phyloP scores from a whole-genome alignment of 768 basidiomycete genomes.

The Hygrophorus russula region DNA sequence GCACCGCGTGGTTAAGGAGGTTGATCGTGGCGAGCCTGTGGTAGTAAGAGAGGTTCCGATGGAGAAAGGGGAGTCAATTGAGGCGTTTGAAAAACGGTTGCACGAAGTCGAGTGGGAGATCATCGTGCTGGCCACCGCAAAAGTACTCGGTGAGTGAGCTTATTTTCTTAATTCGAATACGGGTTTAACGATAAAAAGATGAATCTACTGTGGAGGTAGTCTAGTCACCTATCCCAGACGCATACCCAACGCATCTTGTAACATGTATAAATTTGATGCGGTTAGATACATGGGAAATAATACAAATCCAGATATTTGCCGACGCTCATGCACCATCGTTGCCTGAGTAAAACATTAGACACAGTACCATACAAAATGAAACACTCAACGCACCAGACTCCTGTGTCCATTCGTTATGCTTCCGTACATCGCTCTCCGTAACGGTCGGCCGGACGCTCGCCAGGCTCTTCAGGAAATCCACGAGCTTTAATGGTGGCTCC shows the following conservation, averaged over 20 bases:
- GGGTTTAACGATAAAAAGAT: not conserved
- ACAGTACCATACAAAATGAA: conserved; percentile 1
- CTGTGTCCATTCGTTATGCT: conserved; percentile 75
- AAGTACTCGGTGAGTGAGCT: conserved; percentile 46
- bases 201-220: too few species aligned
- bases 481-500: conserved; percentile 74
- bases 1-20: conserved; percentile 85
- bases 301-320: too few species aligned
- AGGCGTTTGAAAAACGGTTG: conserved; percentile 63
- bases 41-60: conserved; percentile 73
- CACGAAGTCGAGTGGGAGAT: conserved; percentile 83
- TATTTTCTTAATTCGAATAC: too few species aligned
- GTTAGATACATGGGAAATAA: not conserved
- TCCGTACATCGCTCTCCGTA: conserved; percentile 74
- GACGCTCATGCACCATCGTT: conserved; percentile 19
- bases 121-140: conserved; percentile 78
- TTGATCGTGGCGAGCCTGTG: conserved; percentile 86
- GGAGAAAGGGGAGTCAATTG: conserved; percentile 55
- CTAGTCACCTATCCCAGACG: too few species aligned
- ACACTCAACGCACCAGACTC: conserved; percentile 53
- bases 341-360: conserved; percentile 10
- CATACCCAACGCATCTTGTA: too few species aligned
- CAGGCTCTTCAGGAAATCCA: conserved; percentile 77
- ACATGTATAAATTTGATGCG: too few species aligned
- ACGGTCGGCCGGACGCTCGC: conserved; percentile 80